phyloP scores from a whole-genome alignment of 2,329 filamentous ascomycete genomes.

The Talaromyces sp. region DNA sequence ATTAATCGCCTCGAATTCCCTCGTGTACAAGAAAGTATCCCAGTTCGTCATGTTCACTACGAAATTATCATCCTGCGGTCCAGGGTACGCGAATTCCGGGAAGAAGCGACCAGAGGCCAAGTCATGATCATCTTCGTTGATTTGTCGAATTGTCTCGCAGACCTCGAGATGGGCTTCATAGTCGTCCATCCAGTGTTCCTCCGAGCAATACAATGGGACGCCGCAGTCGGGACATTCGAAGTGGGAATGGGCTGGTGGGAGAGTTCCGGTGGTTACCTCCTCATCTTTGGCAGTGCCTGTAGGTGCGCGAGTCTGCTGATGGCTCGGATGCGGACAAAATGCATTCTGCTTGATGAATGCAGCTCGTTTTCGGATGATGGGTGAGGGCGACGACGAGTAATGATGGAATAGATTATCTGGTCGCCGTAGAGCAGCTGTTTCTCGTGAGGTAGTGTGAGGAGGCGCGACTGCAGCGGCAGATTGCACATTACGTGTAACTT shows the following conservation, averaged over 20 bases:
- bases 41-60: constrained; percentile 97
- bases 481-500: constrained; percentile 24
- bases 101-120: constrained; percentile 86
- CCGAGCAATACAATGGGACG: constrained; percentile 86
- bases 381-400: constrained; percentile 82
- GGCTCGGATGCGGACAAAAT: constrained; percentile 85
- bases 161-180: constrained; percentile 91
- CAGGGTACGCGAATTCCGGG: constrained; percentile 88
- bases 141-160: constrained; percentile 84
- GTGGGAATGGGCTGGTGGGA: constrained; percentile 75
- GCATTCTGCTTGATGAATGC: constrained; percentile 91
- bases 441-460: constrained; percentile 20
- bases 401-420: constrained; percentile 89
- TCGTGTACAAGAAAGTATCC: constrained; percentile 93
- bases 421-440: constrained; percentile 50
- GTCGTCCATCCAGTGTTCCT: constrained; percentile 93
- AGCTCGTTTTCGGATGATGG: constrained; percentile 80
- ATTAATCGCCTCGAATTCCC: constrained; percentile 88
- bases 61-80: constrained; percentile 84
- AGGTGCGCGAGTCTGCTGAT: constrained; percentile 70
- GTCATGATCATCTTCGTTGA: constrained; percentile 98
- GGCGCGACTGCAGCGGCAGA: constrained; percentile 29
- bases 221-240: constrained; percentile 98
- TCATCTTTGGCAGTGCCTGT: constrained; percentile 63
- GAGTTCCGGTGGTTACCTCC: constrained; percentile 38